A percentile compares a stretch with the other conserved stretches of the same genome.
phyloP scores from a whole-genome alignment of 441 rosid species.

The Rhodomyrtus psidioides region DNA sequence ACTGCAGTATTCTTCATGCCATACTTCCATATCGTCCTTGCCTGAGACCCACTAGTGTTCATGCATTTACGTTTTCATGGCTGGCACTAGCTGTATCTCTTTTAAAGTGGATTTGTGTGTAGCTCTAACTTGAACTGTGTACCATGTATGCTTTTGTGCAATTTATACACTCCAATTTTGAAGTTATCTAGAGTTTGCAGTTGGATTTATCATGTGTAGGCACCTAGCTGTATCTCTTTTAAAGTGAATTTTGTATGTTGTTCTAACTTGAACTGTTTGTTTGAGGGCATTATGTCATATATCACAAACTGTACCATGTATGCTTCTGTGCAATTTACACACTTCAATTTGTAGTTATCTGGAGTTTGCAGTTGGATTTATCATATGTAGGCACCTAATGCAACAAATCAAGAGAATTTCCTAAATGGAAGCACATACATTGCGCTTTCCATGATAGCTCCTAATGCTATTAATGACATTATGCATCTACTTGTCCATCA shows the following conservation, averaged over 20 bases:
- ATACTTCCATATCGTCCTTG: neutral
- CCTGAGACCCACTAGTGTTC: neutral
- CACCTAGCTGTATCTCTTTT: neutral
- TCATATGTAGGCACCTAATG: neutral
- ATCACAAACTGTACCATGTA: neutral
- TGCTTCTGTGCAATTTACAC: neutral
- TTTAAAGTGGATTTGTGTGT: neutral
- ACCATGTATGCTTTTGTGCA: neutral
- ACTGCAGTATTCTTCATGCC: constrained; percentile 4
- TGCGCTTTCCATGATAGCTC: neutral
- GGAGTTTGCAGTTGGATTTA: neutral
- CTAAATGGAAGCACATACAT: neutral
- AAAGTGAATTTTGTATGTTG: neutral
- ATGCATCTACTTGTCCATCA: neutral
- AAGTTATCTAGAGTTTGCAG: neutral
- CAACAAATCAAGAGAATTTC: neutral
- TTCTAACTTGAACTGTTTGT: neutral
- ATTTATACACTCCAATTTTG: neutral
- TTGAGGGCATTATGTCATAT: neutral
- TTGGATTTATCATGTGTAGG: neutral
- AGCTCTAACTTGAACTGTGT: neutral
- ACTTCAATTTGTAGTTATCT: neutral
- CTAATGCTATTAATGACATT: neutral
- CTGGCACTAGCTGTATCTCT: neutral
- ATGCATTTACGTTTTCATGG: neutral